These are phyloP conservation scores for Pseudozyma hubeiensis DNA, from an alignment of 1,284 basidiomycete genomes.

Conservation along the genomic window DNA sequence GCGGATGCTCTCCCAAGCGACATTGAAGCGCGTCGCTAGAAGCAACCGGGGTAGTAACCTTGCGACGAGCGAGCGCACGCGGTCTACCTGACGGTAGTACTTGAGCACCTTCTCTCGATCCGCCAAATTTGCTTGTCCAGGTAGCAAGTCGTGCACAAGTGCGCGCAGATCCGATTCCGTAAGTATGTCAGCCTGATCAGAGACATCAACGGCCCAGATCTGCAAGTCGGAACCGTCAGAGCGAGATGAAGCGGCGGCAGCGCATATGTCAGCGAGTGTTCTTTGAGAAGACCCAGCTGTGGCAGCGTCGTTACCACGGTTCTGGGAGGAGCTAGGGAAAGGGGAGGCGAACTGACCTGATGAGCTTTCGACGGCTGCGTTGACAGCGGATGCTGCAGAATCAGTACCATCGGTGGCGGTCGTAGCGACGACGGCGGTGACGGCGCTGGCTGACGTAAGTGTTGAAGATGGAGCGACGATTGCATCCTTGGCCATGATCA, in stretches of 20 bases:
- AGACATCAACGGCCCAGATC: constrained; percentile 57
- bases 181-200: constrained; percentile 6
- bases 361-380: constrained; percentile 4
- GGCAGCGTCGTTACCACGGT: neutral
- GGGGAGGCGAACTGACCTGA: constrained; percentile 42
- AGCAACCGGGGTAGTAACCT: constrained; percentile 46
- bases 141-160: constrained; percentile 19
- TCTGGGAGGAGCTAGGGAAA: neutral
- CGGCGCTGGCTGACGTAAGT: neutral
- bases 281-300: constrained; percentile 1
- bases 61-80: constrained; percentile 47
- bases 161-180: constrained; percentile 9
- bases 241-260: neutral
- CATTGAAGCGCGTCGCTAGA: constrained; percentile 10
- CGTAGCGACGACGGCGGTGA: neutral
- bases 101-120: constrained; percentile 40
- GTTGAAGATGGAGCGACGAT: constrained; percentile 2
- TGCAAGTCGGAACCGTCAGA: constrained; percentile 16
- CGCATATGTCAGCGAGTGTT: constrained; percentile 21
- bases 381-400: neutral
- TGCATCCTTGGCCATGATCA: constrained; percentile 44
- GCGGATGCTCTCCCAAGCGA: constrained; percentile 7
- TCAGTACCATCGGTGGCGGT: neutral
- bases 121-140: constrained; percentile 10
- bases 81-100: constrained; percentile 50